Conservation (phyloP, 1,284 basidiomycete species). For the Rhodofomes roseus region DNA sequence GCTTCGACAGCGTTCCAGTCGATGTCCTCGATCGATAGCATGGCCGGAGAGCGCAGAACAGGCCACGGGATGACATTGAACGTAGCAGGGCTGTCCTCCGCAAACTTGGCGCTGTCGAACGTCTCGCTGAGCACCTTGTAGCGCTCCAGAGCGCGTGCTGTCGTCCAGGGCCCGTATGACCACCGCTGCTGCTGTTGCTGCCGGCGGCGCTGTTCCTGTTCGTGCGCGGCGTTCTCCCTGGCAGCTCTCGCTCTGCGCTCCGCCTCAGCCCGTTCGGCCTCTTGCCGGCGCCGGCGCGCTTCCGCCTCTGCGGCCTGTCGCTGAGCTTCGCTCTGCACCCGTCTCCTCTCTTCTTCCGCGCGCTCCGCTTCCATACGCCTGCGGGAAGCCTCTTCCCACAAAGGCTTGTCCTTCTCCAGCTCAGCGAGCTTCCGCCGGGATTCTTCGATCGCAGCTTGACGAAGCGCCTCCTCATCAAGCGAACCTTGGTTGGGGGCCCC, state of each 20-base stretch:
- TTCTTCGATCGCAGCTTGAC: conserved; percentile 50
- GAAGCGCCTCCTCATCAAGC: conserved; percentile 33
- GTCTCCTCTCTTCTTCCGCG: conserved; percentile 40
- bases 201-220: conserved; percentile 27
- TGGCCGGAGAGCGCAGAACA: conserved; percentile 47
- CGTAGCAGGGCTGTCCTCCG: conserved; percentile 42
- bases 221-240: conserved; percentile 28
- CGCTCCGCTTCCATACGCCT: conserved; percentile 42
- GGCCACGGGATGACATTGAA: conserved; percentile 73
- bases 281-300: conserved; percentile 19
- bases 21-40: conserved; percentile 56
- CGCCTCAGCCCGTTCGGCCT: conserved; percentile 23
- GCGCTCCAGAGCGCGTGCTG: conserved; percentile 58
- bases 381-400: conserved; percentile 55
- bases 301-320: conserved; percentile 33
- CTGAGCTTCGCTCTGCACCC: conserved; percentile 32
- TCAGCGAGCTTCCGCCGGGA: conserved; percentile 66
- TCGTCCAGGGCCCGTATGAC: conserved; percentile 55
- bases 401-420: conserved; percentile 58
- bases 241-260: conserved; percentile 27
- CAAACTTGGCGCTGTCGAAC: conserved; percentile 61
- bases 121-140: conserved; percentile 54
- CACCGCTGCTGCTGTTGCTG: conserved; percentile 44
- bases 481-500: conserved; percentile 10
- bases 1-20: conserved; percentile 64